Conservation (phyloP, 352 stramenopile species). For the Pythium plurisporium region DNA sequence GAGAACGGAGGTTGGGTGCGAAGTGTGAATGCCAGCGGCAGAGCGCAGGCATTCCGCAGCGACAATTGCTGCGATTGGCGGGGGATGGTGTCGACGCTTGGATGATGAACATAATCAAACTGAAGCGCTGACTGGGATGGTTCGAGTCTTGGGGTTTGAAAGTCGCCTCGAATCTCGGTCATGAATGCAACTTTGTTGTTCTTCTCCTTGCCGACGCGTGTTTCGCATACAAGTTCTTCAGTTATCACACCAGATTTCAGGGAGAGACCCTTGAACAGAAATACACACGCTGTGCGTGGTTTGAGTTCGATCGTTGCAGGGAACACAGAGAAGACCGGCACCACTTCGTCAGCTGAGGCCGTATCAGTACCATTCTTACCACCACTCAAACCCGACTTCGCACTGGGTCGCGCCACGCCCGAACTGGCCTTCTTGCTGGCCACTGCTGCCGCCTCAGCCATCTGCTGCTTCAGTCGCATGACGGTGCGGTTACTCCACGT, state of each 20-base stretch:
- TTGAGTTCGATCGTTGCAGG: conserved; percentile 91
- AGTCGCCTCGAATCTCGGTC: conserved; percentile 86
- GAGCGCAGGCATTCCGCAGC: conserved; percentile 83
- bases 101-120: conserved; percentile 87
- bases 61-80: conserved; percentile 69
- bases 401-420: conserved; percentile 10
- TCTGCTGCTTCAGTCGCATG: conserved; percentile 14
- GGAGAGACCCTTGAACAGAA: conserved; percentile 89
- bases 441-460: conserved; percentile 10
- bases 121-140: conserved; percentile 65
- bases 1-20: conserved; percentile 89
- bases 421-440: conserved; percentile 26
- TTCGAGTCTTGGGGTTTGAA: conserved; percentile 85
- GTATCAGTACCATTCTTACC: neutral
- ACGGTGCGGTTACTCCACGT: conserved; percentile 87
- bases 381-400: conserved; percentile 5
- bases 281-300: conserved; percentile 90
- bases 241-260: conserved; percentile 47
- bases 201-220: conserved; percentile 92
- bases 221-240: conserved; percentile 90
- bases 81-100: conserved; percentile 49
- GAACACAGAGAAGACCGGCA: conserved; percentile 87
- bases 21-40: conserved; percentile 90
- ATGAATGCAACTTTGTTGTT: conserved; percentile 80
- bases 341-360: conserved; percentile 21